phyloP scores from a whole-genome alignment of 306 rosid species.

The Ceratonia siliqua region DNA sequence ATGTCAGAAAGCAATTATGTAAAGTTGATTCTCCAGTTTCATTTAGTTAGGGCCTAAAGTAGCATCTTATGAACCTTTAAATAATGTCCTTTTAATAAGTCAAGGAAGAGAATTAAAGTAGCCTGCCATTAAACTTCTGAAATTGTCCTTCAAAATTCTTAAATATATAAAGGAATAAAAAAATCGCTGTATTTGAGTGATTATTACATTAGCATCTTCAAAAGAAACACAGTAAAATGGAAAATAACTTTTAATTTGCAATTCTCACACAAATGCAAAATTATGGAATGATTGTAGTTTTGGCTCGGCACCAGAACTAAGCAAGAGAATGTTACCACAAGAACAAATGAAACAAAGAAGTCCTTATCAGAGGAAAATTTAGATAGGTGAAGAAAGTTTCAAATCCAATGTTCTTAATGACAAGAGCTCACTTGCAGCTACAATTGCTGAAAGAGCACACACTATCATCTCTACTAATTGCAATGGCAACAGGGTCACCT shows the following conservation, averaged over 20 bases:
- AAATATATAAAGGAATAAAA: background rate
- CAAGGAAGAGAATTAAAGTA: background rate
- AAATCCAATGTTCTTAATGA: background rate
- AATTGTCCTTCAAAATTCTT: background rate
- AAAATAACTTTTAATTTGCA: background rate
- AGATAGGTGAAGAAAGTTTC: background rate
- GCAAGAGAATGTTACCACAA: background rate
- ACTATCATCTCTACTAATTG: slow-evolving; percentile 79
- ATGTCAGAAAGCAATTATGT: background rate
- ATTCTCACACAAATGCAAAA: background rate
- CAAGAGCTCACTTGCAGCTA: slow-evolving; percentile 83
- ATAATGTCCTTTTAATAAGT: too few relatives aligned
- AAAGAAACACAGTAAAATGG: background rate
- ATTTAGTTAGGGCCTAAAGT: background rate
- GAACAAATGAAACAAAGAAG: background rate
- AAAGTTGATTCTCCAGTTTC: background rate
- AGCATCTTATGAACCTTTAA: background rate
- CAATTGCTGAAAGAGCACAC: slow-evolving; percentile 79
- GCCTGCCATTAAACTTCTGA: background rate
- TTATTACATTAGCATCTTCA: background rate
- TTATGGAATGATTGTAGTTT: background rate
- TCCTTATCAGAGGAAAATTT: background rate
- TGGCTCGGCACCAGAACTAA: background rate
- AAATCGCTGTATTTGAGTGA: background rate
- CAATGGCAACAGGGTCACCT: slow-evolving; percentile 75